A percentile compares a stretch with the other conserved stretches of the same genome.
phyloP scores from a whole-genome alignment of 1,284 basidiomycete species.

The Uromyces viciae-fabae region DNA sequence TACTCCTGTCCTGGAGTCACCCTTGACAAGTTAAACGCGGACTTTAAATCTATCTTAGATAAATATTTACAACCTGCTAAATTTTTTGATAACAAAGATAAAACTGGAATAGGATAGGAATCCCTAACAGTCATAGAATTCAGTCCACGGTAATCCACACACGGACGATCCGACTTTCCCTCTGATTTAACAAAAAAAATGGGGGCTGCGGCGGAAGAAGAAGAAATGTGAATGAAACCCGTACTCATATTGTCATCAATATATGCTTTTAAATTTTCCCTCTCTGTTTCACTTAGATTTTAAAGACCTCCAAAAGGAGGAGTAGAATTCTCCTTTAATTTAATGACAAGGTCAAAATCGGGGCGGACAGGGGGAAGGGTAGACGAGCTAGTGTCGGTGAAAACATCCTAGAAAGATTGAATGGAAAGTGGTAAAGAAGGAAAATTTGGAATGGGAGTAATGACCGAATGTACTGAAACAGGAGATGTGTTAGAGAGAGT shows the following conservation, averaged over 20 bases:
- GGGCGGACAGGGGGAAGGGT: not conserved
- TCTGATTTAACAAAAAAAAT: slow-evolving; percentile 46
- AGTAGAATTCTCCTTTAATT: not conserved
- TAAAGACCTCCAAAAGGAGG: slow-evolving; percentile 7
- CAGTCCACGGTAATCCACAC: slow-evolving; percentile 46
- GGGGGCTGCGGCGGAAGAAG: slow-evolving; percentile 19
- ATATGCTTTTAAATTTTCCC: not conserved
- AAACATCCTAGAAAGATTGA: not conserved
- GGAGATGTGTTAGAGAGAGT: not conserved
- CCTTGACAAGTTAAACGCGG: slow-evolving; percentile 52
- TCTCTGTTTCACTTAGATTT: not conserved
- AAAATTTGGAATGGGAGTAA: not conserved
- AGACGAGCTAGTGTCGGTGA: not conserved
- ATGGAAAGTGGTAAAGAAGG: not conserved
- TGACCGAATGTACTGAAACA: not conserved
- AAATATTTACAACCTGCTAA: not conserved
- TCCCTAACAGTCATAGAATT: slow-evolving; percentile 47
- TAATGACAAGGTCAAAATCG: slow-evolving; percentile 7
- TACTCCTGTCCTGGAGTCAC: slow-evolving; percentile 44
- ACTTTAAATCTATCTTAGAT: slow-evolving; percentile 52
- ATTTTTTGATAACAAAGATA: not conserved
- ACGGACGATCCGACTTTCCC: slow-evolving; percentile 45
- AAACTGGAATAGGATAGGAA: slow-evolving; percentile 21
- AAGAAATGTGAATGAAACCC: slow-evolving; percentile 21
- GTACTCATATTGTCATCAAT: slow-evolving; percentile 14